Evolutionary conservation across 805 yeast genomes (phyloP), one percentile per base, ranked within the genome.

Genomic region (Lipomyces anomalus): DNA sequence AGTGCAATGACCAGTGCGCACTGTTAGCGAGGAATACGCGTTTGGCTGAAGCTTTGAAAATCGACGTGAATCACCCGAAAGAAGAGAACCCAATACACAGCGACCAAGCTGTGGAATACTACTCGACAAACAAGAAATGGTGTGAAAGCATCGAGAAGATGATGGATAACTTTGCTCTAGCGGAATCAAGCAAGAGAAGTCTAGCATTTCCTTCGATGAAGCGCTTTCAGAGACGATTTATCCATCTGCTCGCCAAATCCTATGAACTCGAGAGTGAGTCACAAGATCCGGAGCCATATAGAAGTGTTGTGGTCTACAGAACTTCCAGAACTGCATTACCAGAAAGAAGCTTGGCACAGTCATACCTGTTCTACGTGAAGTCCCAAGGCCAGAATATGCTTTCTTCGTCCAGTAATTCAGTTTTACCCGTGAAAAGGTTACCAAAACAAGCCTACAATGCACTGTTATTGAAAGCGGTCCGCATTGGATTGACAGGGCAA

Each of bases 241-340:
- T 88, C 22, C 90, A 80, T 58, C 79, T 78, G 42, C 58, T 88
- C 34, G 81, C 88, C 0, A 75, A 70, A 22, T 64, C 77, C 0
- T 86, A 69, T 60, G 68, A 72, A 9, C 57, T 86, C 9, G 79
- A 75, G 55, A 69, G 82, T 0, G 88, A 84, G 57, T 76, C 89
- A 1, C 92, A 84, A 50, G 95, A 85, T 62, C 76, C 75, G 2
- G 95, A 86, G 53, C 95, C 95, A 0, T 70, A 76, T 42, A 64
- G 95, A 49, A 76, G 82, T 7, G 90, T 87, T 0, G 79, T 75
- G 52, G 70, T 87, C n/a, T 47, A 46, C 61, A 20, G 69, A 52
- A 49, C 63, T 53, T 18, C 46, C 3, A 42, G 47, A 11, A 49
- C 54, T 4, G 24, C 43, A 4, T 24, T 51, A 6, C 55, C 55